phyloP scores from a whole-genome alignment of 768 basidiomycete genomes.

The Trametes sanguinea region DNA sequence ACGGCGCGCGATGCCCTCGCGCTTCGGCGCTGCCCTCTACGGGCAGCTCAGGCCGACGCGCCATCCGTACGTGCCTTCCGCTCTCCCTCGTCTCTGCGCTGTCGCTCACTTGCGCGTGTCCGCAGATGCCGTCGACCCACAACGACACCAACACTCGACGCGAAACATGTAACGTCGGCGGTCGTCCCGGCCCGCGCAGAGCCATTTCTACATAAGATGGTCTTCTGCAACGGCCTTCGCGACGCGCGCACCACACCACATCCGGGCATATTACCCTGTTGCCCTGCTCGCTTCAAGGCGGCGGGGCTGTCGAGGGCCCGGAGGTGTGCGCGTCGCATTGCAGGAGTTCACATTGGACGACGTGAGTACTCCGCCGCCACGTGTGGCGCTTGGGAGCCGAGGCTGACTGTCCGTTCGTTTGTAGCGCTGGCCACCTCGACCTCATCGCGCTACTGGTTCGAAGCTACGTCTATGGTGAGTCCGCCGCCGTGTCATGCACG shows the following conservation, averaged over 20 bases:
- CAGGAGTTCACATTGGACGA: not conserved
- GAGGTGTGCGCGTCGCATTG: slow-evolving; percentile 1
- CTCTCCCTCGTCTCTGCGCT: too few relatives aligned
- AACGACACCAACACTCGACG: not conserved
- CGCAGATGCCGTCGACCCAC: too few relatives aligned
- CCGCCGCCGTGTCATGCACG: too few relatives aligned
- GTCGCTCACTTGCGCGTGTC: not conserved
- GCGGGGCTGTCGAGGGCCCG: not conserved
- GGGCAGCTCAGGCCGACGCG: not conserved
- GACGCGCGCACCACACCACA: not conserved
- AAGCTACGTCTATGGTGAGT: too few relatives aligned
- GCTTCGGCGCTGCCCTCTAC: too few relatives aligned
- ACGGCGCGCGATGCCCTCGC: too few relatives aligned
- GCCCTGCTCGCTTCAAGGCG: too few relatives aligned
- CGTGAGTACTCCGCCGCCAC: not conserved
- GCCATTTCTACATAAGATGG: not conserved
- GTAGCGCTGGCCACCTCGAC: too few relatives aligned
- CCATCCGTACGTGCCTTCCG: not conserved
- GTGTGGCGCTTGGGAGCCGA: too few relatives aligned
- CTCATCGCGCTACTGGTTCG: too few relatives aligned
- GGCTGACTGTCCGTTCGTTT: too few relatives aligned
- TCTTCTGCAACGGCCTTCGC: slow-evolving; percentile 1
- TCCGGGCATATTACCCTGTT: too few relatives aligned
- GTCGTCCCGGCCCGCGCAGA: not conserved
- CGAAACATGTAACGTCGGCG: not conserved